These are phyloP conservation scores for Candolleomyces aberdarensis DNA, from an alignment of 768 basidiomycete species.

Conservation along the genomic window DNA sequence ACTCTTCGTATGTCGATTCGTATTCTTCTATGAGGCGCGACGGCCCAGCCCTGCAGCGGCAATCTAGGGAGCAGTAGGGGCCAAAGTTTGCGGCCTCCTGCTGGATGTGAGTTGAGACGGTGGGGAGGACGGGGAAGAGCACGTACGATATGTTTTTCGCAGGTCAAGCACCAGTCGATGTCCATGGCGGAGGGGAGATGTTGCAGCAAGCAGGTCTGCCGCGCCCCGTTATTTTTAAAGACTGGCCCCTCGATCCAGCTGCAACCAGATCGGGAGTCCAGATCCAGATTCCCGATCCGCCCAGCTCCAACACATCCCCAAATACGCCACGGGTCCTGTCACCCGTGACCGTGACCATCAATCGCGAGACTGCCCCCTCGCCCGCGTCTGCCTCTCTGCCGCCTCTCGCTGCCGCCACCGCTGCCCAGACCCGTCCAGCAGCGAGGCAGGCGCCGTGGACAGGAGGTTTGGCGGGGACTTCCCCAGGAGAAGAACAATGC, in stretches of 20 bases:
- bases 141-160: conserved; percentile 57
- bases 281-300: not conserved
- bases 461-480: not conserved
- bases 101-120: conserved; percentile 15
- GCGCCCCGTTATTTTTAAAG: conserved; percentile 17
- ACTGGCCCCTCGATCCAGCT: not conserved
- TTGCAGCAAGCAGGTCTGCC: conserved; percentile 8
- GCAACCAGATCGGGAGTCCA: not conserved
- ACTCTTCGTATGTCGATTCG: conserved; percentile 20
- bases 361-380: too few relatives aligned
- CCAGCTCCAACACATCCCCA: not conserved
- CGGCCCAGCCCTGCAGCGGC: conserved; percentile 33
- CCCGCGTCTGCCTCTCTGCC: not conserved
- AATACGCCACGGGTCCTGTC: not conserved
- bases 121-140: conserved; percentile 6
- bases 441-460: too few relatives aligned
- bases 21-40: conserved; percentile 15
- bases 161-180: conserved; percentile 70
- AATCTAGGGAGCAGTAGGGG: conserved; percentile 53
- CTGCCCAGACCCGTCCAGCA: not conserved
- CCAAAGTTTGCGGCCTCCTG: conserved; percentile 26
- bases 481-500: not conserved
- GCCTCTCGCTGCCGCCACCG: not conserved
- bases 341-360: not conserved
- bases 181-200: conserved; percentile 39